Conservation (phyloP, 306 rosid genomes). For the Acacia melanoxylon region DNA sequence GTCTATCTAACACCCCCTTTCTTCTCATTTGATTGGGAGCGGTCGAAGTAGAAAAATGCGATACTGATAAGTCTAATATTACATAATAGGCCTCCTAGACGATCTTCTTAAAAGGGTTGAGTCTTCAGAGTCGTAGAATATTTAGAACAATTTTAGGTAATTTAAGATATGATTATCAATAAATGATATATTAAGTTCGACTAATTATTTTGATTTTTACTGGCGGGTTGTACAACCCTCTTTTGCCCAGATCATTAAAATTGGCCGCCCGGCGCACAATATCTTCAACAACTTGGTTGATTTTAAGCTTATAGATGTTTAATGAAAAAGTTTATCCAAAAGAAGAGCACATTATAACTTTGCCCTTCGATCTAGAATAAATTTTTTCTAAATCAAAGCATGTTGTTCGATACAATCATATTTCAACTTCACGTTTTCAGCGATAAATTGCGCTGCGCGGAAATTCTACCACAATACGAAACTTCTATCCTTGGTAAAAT, state of each 20-base stretch:
- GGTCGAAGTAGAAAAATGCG: background rate
- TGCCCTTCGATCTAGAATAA: slow-evolving; percentile 5
- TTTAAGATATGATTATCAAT: background rate
- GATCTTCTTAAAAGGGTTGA: background rate
- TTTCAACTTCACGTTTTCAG: background rate
- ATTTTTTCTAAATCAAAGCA: background rate
- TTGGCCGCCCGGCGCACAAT: background rate
- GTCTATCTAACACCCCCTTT: no score
- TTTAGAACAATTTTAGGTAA: no score
- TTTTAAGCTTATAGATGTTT: background rate
- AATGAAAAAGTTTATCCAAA: background rate
- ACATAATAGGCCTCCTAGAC: background rate
- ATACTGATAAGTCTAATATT: background rate
- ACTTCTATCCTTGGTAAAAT: background rate
- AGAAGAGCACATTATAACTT: background rate
- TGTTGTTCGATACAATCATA: background rate
- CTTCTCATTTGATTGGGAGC: background rate
- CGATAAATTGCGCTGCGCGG: background rate
- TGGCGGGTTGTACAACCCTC: background rate
- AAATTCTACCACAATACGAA: background rate
- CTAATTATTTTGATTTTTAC: background rate
- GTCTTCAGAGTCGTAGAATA: background rate
- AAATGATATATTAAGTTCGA: no score
- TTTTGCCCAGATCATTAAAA: background rate
- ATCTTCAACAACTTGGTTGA: background rate